These are phyloP conservation scores for Teratosphaeria gauchensis DNA, from an alignment of 2,329 filamentous ascomycete genomes.

Conservation along the genomic window DNA sequence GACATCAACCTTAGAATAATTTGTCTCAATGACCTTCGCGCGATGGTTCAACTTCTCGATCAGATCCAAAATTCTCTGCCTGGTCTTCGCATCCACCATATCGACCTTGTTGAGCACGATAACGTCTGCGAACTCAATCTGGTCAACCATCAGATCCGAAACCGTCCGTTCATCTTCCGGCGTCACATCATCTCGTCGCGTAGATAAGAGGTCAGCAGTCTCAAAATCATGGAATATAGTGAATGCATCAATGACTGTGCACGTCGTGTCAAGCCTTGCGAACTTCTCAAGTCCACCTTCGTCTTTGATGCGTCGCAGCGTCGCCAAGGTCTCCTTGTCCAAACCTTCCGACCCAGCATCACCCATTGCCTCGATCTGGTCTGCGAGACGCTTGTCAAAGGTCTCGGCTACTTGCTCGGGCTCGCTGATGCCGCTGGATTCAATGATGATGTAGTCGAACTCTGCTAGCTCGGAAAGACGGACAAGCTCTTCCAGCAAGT, in stretches of 20 bases:
- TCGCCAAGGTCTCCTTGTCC: slow-evolving; percentile 14
- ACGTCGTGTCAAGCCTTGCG: slow-evolving; percentile 59
- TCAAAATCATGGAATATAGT: slow-evolving; percentile 64
- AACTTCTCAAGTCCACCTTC: slow-evolving; percentile 57
- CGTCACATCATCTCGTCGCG: slow-evolving; percentile 50
- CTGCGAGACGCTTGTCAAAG: slow-evolving; percentile 48
- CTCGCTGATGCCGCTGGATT: slow-evolving; percentile 63
- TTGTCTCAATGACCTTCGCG: slow-evolving; percentile 54
- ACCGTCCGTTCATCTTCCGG: slow-evolving; percentile 64
- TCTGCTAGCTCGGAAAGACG: slow-evolving; percentile 51
- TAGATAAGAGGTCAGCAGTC: slow-evolving; percentile 57
- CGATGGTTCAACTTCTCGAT: slow-evolving; percentile 53
- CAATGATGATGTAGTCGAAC: slow-evolving; percentile 64
- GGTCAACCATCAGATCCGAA: slow-evolving; percentile 65
- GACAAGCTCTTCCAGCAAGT: slow-evolving; percentile 60
- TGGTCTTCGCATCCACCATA: slow-evolving; percentile 42
- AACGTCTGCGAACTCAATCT: slow-evolving; percentile 69
- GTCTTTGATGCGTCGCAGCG: slow-evolving; percentile 24
- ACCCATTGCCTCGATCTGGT: slow-evolving; percentile 24
- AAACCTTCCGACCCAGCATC: slow-evolving; percentile 13
- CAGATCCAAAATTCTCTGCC: slow-evolving; percentile 7
- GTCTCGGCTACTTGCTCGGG: slow-evolving; percentile 67
- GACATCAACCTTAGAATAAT: slow-evolving; percentile 51
- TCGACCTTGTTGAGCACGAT: slow-evolving; percentile 62
- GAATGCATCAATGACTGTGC: slow-evolving; percentile 64